A percentile compares a stretch with the other conserved stretches of the same genome.
Evolutionary conservation across 2,329 filamentous ascomycete genomes (phyloP).

Genomic region (Grosmannia huntii): DNA sequence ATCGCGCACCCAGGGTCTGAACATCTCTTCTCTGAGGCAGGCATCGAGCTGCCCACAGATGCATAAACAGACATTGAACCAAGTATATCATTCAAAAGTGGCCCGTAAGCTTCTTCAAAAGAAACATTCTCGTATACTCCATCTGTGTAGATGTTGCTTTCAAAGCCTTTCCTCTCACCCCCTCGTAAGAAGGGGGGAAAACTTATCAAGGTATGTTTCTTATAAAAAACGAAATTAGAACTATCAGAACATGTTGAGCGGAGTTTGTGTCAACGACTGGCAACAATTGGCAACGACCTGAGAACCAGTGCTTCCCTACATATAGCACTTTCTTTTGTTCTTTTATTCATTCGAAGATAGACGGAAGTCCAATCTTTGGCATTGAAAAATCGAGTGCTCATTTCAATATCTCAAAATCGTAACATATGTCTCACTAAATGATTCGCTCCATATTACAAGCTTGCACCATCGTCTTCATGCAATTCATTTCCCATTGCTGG

Average conservation of each 20-base stretch:
- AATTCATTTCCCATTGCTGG: too few species aligned
- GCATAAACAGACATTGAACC: too few species aligned
- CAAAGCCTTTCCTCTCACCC: not conserved
- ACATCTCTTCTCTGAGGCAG: constrained; percentile 18
- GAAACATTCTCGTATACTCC: not conserved
- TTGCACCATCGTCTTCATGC: too few species aligned
- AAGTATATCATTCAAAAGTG: not conserved
- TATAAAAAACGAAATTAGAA: not conserved
- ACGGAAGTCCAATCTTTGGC: too few species aligned
- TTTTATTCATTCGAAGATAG: not conserved
- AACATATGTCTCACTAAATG: not conserved
- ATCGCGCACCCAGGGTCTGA: constrained; percentile 14
- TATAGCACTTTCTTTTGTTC: not conserved
- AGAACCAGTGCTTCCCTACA: not conserved
- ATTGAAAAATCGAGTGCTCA: not conserved
- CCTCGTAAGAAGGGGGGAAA: not conserved
- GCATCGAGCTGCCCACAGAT: constrained; percentile 10
- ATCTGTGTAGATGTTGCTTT: not conserved
- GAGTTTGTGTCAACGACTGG: not conserved
- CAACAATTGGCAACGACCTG: not conserved
- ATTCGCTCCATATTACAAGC: too few species aligned
- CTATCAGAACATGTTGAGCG: not conserved
- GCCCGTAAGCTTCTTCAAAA: not conserved
- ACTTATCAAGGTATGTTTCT: not conserved
- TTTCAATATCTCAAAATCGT: not conserved